Evolutionary conservation across 2,329 filamentous ascomycete genomes (phyloP), one percentile per base, ranked within the genome.

Genomic region (Colletotrichum australisinense): DNA sequence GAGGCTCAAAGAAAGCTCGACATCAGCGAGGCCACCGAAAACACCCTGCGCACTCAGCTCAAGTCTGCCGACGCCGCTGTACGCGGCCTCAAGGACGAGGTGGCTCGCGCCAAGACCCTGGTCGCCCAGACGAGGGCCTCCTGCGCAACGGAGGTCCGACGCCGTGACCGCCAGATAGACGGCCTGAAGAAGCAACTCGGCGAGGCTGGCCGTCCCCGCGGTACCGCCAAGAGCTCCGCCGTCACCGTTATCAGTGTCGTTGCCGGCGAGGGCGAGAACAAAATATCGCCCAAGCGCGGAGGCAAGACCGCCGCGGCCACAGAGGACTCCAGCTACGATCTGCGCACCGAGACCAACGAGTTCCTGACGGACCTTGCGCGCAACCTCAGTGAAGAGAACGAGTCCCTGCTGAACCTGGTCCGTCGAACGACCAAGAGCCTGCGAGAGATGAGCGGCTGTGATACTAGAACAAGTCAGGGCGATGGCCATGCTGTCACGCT

Each of bases 321-420:
- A 3, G 78, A 88, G 83, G 80, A 90, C 84, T 81, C 90, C 83
- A 73, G 88, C 83, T 90, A 96, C 82, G 93, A 91, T 77, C 84
- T 98, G 74, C 92, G 92, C 78, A 91, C 93, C 80, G 97, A 98
- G 83, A 97, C 96, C 5, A 98, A 96, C 60, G 92, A 95, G 63
- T 98, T 98, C 79, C 85, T 99, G 70, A 97, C 95, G 0, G 92
- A 94, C 78, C 85, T 98, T 72, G 95, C 94, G 35, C 93, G 94
- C 80, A 91, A 91, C 52, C 85, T 98, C 71, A 97, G 95, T 79
- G 94, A 97, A 76, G 97, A 99, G 82, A 99, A 99, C 78, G 95
- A 98, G 79, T 89, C 90, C 5, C 84, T 98, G 14, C 90, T 97
- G 49, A 86, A 86, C 1, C 86, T 98, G 35, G 88, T 97, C 63